phyloP scores from a whole-genome alignment of 1,284 basidiomycete genomes.

The Puccinia brachypodii region DNA sequence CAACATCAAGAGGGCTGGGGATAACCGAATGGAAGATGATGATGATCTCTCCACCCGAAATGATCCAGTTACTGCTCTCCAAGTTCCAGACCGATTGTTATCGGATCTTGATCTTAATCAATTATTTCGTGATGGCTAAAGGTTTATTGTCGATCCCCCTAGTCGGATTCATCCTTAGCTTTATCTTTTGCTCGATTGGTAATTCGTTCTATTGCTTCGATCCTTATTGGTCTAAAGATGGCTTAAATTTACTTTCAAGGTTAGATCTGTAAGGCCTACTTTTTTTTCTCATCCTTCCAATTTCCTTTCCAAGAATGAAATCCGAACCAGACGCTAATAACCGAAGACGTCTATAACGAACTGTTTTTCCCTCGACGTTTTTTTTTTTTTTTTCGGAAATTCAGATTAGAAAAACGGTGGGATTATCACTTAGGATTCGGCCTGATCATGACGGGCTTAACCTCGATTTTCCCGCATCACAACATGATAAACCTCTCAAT shows the following conservation, averaged over 20 bases:
- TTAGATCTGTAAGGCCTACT: slow-evolving; percentile 15
- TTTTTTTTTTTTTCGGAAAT: neutral
- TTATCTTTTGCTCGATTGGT: slow-evolving; percentile 10
- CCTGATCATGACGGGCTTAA: neutral
- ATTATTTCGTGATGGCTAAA: slow-evolving; percentile 28
- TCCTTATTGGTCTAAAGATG: slow-evolving; percentile 13
- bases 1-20: neutral
- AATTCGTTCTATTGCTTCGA: slow-evolving; percentile 44
- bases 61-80: neutral
- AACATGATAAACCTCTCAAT: slow-evolving; percentile 20
- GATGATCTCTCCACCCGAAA: neutral
- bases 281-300: neutral
- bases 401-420: slow-evolving; percentile 32
- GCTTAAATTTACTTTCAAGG: neutral
- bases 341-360: neutral
- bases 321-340: neutral
- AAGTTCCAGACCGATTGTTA: neutral
- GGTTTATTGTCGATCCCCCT: neutral
- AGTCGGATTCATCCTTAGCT: neutral
- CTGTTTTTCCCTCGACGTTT: neutral
- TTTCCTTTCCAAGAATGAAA: neutral
- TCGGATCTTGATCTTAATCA: slow-evolving; percentile 16
- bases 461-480: slow-evolving; percentile 1
- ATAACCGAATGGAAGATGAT: neutral
- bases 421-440: slow-evolving; percentile 42